phyloP scores from a whole-genome alignment of 208 protist species.

The Eutreptiella sp. region DNA sequence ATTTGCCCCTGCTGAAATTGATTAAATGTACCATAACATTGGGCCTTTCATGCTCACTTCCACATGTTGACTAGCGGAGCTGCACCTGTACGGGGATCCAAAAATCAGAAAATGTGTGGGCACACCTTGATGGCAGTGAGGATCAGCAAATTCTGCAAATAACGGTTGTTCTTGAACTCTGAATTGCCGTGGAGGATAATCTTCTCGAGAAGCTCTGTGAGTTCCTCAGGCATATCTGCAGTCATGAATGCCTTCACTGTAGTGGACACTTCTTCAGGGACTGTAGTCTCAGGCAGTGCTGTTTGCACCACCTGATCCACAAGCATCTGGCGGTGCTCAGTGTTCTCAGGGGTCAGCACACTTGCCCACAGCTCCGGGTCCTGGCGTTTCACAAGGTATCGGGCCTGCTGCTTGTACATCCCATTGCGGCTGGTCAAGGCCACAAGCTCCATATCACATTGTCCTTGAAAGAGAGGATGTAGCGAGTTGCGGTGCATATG shows the following conservation, averaged over 20 bases:
- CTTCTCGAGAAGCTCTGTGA: slow-evolving; percentile 99
- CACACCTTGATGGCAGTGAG: slow-evolving; percentile 97
- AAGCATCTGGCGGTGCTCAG: slow-evolving; percentile 68
- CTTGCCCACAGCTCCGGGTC: slow-evolving; percentile 93
- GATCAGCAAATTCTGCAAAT: slow-evolving; percentile 99
- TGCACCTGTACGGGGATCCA: slow-evolving; percentile 23
- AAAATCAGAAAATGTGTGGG: slow-evolving; percentile 43
- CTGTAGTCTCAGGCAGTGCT: slow-evolving; percentile 92
- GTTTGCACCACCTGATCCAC: slow-evolving; percentile 98
- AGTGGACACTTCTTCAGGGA: slow-evolving; percentile 93
- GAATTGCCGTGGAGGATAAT: slow-evolving; percentile 93
- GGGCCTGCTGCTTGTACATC: slow-evolving; percentile 93
- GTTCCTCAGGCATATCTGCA: slow-evolving; percentile 95
- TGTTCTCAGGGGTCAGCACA: slow-evolving; percentile 86
- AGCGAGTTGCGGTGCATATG: no score
- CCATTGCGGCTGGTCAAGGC: slow-evolving; percentile 91
- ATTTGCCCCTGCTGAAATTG: no score
- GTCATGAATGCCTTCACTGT: slow-evolving; percentile 99
- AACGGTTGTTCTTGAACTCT: slow-evolving; percentile 94
- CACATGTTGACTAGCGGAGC: no score
- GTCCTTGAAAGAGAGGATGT: no score
- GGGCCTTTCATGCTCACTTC: no score
- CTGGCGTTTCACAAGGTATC: slow-evolving; percentile 96
- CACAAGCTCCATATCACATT: slow-evolving; percentile 95
- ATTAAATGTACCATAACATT: no score